Evolutionary conservation across 176 grass and related monocot genomes (phyloP), one percentile per base, ranked within the genome.

Genomic region (Rhynchospora breviuscula): DNA sequence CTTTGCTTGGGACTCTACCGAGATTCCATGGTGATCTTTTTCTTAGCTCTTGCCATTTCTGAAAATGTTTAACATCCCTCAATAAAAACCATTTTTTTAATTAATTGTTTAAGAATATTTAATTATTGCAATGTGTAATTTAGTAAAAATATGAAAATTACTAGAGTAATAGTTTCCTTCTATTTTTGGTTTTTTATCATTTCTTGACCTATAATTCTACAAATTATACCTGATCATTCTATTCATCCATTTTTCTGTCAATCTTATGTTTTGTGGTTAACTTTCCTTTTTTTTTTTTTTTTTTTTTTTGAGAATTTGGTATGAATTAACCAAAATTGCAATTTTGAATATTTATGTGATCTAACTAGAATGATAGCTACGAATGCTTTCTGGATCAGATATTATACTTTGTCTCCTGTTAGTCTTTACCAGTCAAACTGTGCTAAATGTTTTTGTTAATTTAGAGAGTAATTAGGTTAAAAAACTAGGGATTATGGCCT

Each of bases 1-100:
- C 75, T 98, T 98, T 23, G 92, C 92, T 12, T 94, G 95, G 95
- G 92, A 98, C 48, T 92, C 90, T 29, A 89, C 86, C 63, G 90
- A 93, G 89, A 98, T 93, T 25, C 92, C 92, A 54, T 91, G 87
- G 92, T 94, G 65, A 86, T 79, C 46, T 53, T 44, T 79, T 23
- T 35, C 40, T 62, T 53, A 44, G 54, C 5, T 58, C 26, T 31
- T 56, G 13, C 21, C 23, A 46, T 56, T 62, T 63, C n/a, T 81
- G 5, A 47, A 81, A 81, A 81, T 47, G 33, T 81, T 63, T 81
- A 47, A 22, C 63, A 48, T 81, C 48, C 79, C 44, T 63, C 51
- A 10, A 67, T 67, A 52, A 12, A 82, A 15, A 31, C 18, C 1
- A 51, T 85, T 57, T 52, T 2, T 44, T 76, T 76, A 13, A 26